Evolutionary conservation across 1,284 basidiomycete species (phyloP), one percentile per base, ranked within the genome.

Genomic region (Athelia sp.): DNA sequence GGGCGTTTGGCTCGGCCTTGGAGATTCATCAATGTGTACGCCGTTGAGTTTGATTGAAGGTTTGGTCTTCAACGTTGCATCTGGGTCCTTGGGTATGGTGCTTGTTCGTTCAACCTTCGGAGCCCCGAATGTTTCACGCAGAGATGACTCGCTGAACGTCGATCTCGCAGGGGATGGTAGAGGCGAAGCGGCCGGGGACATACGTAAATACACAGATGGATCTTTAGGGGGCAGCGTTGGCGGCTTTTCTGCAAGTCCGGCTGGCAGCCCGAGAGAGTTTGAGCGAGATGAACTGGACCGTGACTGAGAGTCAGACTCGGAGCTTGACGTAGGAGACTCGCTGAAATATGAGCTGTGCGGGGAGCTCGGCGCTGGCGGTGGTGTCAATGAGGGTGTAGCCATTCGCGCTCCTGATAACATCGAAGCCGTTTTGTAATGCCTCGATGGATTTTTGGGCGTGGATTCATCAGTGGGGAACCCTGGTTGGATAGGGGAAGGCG

Each of bases 271-370:
- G n/a, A n/a, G 8, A 21, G 36, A 40, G 36, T 40, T 40, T 4
- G 19, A 9, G n/a, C 19, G n/a, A 17, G 15, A 26, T 22, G 42
- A 49, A 17, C 26, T 17, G 15, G 40, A 31, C 24, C 15, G 17
- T 32, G 14, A 44, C 22, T 62, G 62, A 4, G 62, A 56, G 45
- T 19, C 26, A 17, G 23, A 46, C 17, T 11, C 23, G 11, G 24
- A 22, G 18, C 24, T 22, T 9, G 45, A 32, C 4, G 45, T 34
- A 24, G 21, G 23, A 4, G 45, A 46, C 57, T 64, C 50, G 49
- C 13, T 54, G 38, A 42, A 66, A 14, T 60, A 61, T 23, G 57
- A 52, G 15, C 50, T 51, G 9, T 52, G 51, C 1, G 64, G 64
- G 3, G 64, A 58, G 10, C 49, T 36, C 18, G 31, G 22, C 9